phyloP scores from a whole-genome alignment of 768 basidiomycete species.

The Lentinula detonsa region DNA sequence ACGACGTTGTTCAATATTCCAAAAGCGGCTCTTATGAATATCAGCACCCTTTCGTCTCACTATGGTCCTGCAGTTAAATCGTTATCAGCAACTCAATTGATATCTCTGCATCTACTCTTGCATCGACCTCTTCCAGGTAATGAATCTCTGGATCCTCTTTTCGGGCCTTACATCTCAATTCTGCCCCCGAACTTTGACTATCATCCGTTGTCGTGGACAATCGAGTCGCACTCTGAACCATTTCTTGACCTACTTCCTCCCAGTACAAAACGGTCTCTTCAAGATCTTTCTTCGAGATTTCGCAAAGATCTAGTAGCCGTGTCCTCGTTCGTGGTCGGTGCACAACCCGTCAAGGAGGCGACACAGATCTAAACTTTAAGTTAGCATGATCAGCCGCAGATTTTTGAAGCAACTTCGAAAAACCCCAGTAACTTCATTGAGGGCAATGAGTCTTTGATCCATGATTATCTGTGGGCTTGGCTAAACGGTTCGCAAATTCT shows the following conservation, averaged over 20 bases:
- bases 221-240: conserved; percentile 24
- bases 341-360: background rate
- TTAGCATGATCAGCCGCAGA: background rate
- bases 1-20: conserved; percentile 68
- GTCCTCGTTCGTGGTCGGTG: conserved; percentile 46
- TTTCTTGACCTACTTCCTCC: conserved; percentile 45
- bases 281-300: conserved; percentile 42
- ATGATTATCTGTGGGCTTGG: conserved; percentile 84
- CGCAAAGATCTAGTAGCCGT: conserved; percentile 53
- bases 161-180: conserved; percentile 74
- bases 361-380: background rate
- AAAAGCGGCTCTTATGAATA: conserved; percentile 63
- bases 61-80: conserved; percentile 36
- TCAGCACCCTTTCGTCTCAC: conserved; percentile 52
- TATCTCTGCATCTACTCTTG: conserved; percentile 76
- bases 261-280: conserved; percentile 33
- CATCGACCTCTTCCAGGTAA: conserved; percentile 43
- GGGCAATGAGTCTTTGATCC: conserved; percentile 1
- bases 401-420: background rate
- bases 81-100: conserved; percentile 64
- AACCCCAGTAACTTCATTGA: background rate
- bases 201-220: conserved; percentile 78
- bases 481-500: conserved; percentile 60
- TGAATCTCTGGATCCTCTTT: conserved; percentile 46
- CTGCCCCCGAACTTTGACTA: conserved; percentile 67